These are phyloP conservation scores for Megacollybia marginata DNA, from an alignment of 768 basidiomycete species.

Conservation along the genomic window DNA sequence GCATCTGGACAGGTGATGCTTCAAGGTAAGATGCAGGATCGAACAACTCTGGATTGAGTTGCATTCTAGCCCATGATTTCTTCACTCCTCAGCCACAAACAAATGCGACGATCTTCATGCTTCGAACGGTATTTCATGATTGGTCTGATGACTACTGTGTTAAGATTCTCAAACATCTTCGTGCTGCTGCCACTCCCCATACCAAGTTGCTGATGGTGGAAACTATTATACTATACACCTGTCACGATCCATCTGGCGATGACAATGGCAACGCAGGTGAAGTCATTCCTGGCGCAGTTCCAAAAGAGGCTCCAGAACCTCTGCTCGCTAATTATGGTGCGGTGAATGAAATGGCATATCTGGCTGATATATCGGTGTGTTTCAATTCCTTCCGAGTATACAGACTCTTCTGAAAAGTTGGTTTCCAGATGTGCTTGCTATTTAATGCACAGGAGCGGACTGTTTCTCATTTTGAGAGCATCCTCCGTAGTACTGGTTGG, in stretches of 20 bases:
- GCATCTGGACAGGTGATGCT: constrained; percentile 13
- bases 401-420: background rate
- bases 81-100: constrained; percentile 35
- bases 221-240: constrained; percentile 27
- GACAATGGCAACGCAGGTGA: constrained; percentile 2
- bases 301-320: constrained; percentile 23
- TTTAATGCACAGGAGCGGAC: constrained; percentile 9
- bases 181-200: constrained; percentile 21
- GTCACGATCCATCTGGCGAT: constrained; percentile 16
- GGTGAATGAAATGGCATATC: constrained; percentile 26
- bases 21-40: constrained; percentile 9
- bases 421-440: constrained; percentile 8
- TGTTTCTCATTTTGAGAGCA: background rate
- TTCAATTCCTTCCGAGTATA: background rate
- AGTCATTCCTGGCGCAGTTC: constrained; percentile 15
- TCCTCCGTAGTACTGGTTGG: constrained; percentile 6
- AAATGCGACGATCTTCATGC: constrained; percentile 33
- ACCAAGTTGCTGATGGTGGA: constrained; percentile 34
- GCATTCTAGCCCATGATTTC: constrained; percentile 37
- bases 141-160: constrained; percentile 37
- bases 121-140: constrained; percentile 44
- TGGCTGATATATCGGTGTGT: constrained; percentile 28
- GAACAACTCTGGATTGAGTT: background rate
- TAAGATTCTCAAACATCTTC: constrained; percentile 37
- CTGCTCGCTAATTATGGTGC: constrained; percentile 32